A percentile compares a stretch with the other conserved stretches of the same genome.
Conservation (phyloP, 148 eudicot genomes). For the Linanthus parryae region DNA sequence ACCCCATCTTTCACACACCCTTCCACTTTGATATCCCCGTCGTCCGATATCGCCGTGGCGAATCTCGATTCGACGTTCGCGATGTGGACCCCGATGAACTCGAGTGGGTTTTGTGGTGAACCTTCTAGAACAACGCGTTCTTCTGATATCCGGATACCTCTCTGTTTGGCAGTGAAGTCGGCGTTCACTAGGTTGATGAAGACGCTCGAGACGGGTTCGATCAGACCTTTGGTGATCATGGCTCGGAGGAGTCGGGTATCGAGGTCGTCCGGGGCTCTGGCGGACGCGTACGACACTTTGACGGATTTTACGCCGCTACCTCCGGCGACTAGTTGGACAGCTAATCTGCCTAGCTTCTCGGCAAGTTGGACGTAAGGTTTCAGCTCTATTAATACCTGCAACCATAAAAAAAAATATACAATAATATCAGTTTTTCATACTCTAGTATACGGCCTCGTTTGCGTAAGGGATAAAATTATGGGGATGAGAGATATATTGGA, state of each 20-base stretch:
- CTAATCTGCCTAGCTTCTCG: constrained; percentile 76
- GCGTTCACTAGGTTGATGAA: constrained; percentile 88
- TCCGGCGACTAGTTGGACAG: constrained; percentile 81
- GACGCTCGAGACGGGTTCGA: constrained; percentile 77
- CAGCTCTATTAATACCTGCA: constrained; percentile 72
- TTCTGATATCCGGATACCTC: constrained; percentile 71
- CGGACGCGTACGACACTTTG: constrained; percentile 68
- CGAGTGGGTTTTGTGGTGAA: constrained; percentile 80
- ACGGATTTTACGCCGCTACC: constrained; percentile 86
- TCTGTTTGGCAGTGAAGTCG: constrained; percentile 85
- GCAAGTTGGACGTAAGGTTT: constrained; percentile 80
- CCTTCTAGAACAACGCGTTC: constrained; percentile 73
- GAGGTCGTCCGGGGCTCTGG: constrained; percentile 89
- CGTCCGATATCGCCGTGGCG: constrained; percentile 80
- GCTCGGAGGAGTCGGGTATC: constrained; percentile 90
- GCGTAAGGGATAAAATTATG: neutral
- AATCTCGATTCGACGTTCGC: constrained; percentile 82
- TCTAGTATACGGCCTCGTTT: too few relatives aligned
- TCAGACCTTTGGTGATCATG: constrained; percentile 84
- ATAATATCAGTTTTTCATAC: too few relatives aligned
- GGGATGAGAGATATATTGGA: too few relatives aligned
- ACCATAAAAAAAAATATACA: neutral
- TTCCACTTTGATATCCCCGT: constrained; percentile 71
- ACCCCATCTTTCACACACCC: constrained; percentile 81
- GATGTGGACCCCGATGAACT: constrained; percentile 67